These are phyloP conservation scores for Bryoerythrophyllum caledonicum DNA, from an alignment of 225 moss, liverwort and hornwort species.

Conservation along the genomic window DNA sequence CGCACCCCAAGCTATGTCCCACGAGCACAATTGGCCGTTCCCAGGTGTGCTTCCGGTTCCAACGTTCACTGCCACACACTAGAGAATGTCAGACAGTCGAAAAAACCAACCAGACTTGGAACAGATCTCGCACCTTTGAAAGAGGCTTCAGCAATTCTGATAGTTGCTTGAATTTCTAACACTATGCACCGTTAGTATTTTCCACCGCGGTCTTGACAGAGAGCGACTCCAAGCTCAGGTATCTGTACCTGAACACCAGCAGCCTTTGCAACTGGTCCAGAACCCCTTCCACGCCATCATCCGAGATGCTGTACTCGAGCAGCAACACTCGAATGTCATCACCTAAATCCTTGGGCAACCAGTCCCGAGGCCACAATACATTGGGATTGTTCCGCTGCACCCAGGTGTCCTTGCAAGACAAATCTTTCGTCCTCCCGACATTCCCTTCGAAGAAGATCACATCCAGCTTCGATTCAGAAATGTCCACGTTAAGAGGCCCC, in stretches of 20 bases:
- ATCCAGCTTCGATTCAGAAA: conserved; percentile 15
- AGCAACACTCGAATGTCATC: conserved; percentile 30
- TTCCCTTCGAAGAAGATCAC: conserved; percentile 39
- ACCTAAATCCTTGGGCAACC: conserved; percentile 28
- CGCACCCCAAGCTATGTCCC: conserved; percentile 38
- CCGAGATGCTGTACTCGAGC: conserved; percentile 32
- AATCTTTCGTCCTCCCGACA: conserved; percentile 11
- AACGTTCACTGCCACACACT: conserved; percentile 15
- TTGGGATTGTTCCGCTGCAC: conserved; percentile 22
- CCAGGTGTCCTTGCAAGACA: conserved; percentile 31
- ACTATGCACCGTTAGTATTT: not conserved
- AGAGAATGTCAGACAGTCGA: not conserved
- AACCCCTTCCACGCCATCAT: conserved; percentile 20
- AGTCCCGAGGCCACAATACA: conserved; percentile 38
- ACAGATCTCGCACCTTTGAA: not conserved
- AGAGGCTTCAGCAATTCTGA: not conserved
- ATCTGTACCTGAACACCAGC: conserved; percentile 27
- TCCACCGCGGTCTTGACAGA: not conserved
- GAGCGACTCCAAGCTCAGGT: not conserved
- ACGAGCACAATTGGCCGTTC: conserved; percentile 34
- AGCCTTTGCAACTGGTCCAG: conserved; percentile 19
- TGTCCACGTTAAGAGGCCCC: not conserved
- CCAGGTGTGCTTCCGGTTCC: conserved; percentile 19
- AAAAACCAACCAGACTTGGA: not conserved
- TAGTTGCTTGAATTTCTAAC: not conserved